These are phyloP conservation scores for Boletus reticulatus DNA, from an alignment of 768 basidiomycete species.

Conservation along the genomic window DNA sequence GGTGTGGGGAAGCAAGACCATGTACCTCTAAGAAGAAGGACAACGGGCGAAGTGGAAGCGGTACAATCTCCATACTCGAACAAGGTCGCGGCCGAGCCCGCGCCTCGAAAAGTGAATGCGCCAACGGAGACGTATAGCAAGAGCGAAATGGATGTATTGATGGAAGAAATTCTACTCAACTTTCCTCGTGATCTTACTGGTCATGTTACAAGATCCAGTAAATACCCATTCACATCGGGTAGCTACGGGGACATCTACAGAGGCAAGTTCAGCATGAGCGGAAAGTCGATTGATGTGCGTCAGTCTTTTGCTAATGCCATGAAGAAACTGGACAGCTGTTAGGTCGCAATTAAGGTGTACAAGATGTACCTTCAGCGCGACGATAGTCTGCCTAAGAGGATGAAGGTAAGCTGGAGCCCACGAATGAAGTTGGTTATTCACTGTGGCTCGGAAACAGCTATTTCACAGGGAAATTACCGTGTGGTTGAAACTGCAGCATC, in stretches of 20 bases:
- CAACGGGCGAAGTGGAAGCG: background rate
- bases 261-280: background rate
- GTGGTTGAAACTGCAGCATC: background rate
- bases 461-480: background rate
- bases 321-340: background rate
- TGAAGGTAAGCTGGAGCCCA: background rate
- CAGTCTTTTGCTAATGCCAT: background rate
- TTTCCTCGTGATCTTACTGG: constrained; percentile 1
- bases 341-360: constrained; percentile 1
- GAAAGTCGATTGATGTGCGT: background rate
- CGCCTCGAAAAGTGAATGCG: background rate
- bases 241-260: background rate
- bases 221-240: background rate
- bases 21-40: background rate
- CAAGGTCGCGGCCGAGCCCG: background rate
- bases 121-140: background rate
- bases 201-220: background rate
- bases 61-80: background rate
- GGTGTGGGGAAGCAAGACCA: background rate
- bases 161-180: background rate
- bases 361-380: background rate
- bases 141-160: background rate
- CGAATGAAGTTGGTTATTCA: background rate
- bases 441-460: background rate
- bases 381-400: background rate